A percentile compares a stretch with the other conserved stretches of the same genome.
These are phyloP conservation scores for Colletotrichum tropicicola DNA, from an alignment of 2,329 filamentous ascomycete genomes.

Conservation along the genomic window DNA sequence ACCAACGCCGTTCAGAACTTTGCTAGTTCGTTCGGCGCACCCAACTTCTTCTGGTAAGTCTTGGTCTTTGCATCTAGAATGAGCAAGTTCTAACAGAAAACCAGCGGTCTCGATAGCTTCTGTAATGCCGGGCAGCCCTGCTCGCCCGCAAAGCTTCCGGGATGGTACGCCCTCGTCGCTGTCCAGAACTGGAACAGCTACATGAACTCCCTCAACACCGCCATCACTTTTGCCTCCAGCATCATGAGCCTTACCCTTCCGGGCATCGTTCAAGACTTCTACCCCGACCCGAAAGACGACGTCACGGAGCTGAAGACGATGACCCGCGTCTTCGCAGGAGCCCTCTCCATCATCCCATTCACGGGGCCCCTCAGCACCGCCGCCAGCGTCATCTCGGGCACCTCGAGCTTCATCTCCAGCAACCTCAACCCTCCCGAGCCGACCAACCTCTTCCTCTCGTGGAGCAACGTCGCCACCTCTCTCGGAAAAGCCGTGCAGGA, in stretches of 20 bases:
- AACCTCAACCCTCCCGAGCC: conserved; percentile 3
- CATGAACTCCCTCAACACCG: conserved; percentile 25
- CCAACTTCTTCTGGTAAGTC: conserved; percentile 19
- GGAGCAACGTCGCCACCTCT: neutral
- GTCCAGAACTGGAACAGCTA: conserved; percentile 27
- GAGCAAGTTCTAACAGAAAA: neutral
- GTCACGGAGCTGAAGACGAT: conserved; percentile 19
- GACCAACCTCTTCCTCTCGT: neutral
- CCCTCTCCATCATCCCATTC: conserved; percentile 20
- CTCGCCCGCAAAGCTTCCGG: neutral
- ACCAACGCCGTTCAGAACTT: conserved; percentile 2
- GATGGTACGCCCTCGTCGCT: conserved; percentile 5
- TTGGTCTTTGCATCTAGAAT: neutral
- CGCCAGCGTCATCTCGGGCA: neutral
- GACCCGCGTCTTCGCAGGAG: conserved; percentile 18
- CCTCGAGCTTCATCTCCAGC: conserved; percentile 1
- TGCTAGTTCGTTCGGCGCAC: neutral
- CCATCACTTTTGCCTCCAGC: conserved; percentile 26
- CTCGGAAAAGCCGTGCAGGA: conserved; percentile 15
- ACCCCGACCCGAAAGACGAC: conserved; percentile 19
- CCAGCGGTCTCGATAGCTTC: conserved; percentile 5
- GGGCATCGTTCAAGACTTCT: conserved; percentile 27
- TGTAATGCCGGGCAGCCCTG: conserved; percentile 20
- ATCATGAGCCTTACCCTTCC: conserved; percentile 25
- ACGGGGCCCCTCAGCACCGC: conserved; percentile 10